Evolutionary conservation across 164 flowering plant genomes (phyloP).

Genomic region (Magnolia kwangsiensis): DNA sequence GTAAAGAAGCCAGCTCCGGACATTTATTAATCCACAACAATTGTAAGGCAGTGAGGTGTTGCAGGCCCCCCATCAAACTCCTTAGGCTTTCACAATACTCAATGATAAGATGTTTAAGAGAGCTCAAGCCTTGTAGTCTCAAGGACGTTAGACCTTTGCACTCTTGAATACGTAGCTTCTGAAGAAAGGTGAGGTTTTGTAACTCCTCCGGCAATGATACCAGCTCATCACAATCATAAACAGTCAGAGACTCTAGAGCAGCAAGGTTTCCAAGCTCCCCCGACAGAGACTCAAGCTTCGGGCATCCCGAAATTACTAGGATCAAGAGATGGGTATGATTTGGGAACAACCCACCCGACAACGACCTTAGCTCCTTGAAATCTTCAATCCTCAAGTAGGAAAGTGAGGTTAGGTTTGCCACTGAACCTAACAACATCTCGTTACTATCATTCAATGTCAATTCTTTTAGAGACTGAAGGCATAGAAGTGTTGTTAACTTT

Average conservation of each 20-base stretch:
- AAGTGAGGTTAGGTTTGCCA: no score
- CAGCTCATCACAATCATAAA: no score
- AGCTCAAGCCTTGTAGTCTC: neutral
- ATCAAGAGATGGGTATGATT: no score
- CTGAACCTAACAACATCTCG: no score
- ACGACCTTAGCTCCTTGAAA: no score
- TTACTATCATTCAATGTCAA: neutral
- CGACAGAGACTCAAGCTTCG: no score
- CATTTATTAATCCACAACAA: neutral
- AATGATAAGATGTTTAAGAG: neutral
- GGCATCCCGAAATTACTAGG: no score
- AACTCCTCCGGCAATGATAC: no score
- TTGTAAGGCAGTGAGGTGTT: neutral
- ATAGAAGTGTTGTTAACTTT: slow-evolving; percentile 3
- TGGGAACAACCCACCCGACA: no score
- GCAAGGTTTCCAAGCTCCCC: no score
- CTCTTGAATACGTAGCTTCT: neutral
- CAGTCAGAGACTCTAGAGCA: no score
- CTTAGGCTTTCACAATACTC: neutral
- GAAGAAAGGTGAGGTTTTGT: neutral
- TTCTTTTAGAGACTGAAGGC: neutral
- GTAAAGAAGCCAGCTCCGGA: neutral
- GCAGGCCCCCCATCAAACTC: neutral
- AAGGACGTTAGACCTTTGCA: neutral
- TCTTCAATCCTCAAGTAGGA: no score